Conservation (phyloP, 1,284 basidiomycete species). For the Dichomitus squalens region DNA sequence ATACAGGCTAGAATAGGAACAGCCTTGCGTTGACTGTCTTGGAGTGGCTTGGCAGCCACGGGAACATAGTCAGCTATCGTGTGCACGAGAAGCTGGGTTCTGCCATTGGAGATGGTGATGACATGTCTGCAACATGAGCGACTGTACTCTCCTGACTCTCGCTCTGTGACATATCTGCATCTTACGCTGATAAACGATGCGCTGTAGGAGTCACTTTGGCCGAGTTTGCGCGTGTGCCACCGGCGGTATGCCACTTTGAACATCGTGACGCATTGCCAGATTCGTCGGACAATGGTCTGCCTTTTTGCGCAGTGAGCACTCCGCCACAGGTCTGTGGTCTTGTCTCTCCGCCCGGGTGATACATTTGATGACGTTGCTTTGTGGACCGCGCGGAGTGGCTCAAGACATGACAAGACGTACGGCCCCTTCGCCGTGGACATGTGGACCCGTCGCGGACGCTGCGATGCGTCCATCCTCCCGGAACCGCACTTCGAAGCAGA, state of each 20-base stretch:
- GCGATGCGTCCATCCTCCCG: background rate
- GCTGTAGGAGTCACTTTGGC: conserved; percentile 1
- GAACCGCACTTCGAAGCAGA: background rate
- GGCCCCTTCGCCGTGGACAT: background rate
- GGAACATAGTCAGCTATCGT: no score
- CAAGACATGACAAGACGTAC: background rate
- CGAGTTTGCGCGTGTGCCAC: conserved; percentile 2
- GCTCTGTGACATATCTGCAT: background rate
- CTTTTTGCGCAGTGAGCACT: background rate
- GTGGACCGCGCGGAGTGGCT: background rate
- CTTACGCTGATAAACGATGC: background rate
- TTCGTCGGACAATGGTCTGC: conserved; percentile 2
- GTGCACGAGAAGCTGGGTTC: no score
- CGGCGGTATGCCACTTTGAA: background rate
- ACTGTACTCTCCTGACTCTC: background rate
- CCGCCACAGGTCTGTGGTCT: background rate
- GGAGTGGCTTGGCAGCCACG: no score
- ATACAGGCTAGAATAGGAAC: no score
- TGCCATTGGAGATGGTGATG: no score
- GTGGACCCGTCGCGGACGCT: background rate
- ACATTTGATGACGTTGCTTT: background rate
- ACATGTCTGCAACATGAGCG: no score
- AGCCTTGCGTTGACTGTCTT: no score
- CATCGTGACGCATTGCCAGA: background rate
- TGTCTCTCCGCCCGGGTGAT: background rate